Evolutionary conservation across 2,329 filamentous ascomycete species (phyloP), one percentile per base, ranked within the genome.

Genomic region (Xylaria sp.): DNA sequence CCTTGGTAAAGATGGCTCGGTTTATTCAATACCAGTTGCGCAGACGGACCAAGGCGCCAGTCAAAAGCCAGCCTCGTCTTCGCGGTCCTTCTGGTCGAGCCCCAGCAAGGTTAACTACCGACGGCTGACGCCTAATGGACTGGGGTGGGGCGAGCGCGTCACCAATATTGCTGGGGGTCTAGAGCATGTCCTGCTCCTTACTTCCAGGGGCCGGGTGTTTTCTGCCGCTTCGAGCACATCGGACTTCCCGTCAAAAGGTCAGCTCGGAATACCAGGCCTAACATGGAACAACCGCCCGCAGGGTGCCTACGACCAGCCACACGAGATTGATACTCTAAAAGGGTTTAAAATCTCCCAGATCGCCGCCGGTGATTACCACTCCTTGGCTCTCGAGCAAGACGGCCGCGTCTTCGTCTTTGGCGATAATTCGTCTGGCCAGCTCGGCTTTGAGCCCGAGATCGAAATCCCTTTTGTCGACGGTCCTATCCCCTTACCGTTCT

Each of bases 351-450:
- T 96, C 55, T 81, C 84, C 5, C 87, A 92, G 72, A 91, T 98
- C 67, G 94, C 95, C 0, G 84, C 93, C 1, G 96, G 96, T 28
- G 94, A 97, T 77, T 90, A 91, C 73, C 96, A 99, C 81, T 97
- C 94, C 3, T 82, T 97, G 1, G 92, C 90, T 0, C 85, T 94
- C 18, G 93, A 95, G 77, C 88, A 88, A 68, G 85, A 91, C 62
- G 95, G 95, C 18, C 88, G 90, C 18, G 86, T 96, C 18, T 97
- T 96, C 79, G 86, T 90, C 7, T 98, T 97, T 82, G 96, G 96
- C 46, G 94, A 98, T 80, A 98, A 98, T 81, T 90, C 90, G 0
- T 88, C 89, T 52, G 96, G 96, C n/a, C 96, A 98, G 80, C 86
- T 98, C 3, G 95, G 95, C n/a, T 90, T 95, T 75, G 89, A 93